A percentile compares a stretch with the other conserved stretches of the same genome.
phyloP scores from a whole-genome alignment of 2,329 filamentous ascomycete genomes.

The Endoconidiophora laricicola region DNA sequence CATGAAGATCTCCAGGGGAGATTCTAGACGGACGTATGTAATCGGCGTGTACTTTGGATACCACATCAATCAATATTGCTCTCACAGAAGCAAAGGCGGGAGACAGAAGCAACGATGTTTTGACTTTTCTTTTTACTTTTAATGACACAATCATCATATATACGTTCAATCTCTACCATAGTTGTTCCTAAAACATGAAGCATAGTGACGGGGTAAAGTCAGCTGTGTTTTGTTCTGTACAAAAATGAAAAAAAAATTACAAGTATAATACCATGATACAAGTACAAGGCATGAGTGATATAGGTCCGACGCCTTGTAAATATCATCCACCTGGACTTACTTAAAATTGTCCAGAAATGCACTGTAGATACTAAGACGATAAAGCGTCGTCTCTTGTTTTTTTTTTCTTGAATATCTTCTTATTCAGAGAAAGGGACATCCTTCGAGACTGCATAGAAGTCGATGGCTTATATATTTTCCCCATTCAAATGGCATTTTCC shows the following conservation, averaged over 20 bases:
- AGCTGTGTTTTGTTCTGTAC: not conserved
- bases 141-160: not conserved
- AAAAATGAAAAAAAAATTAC: slow-evolving; percentile 6
- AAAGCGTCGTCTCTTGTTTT: not conserved
- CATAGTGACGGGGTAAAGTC: not conserved
- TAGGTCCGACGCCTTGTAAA: not conserved
- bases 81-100: too few species aligned
- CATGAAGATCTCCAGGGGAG: too few species aligned
- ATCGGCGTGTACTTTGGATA: too few species aligned
- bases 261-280: slow-evolving; percentile 12
- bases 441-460: too few species aligned
- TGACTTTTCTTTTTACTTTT: too few species aligned
- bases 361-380: not conserved
- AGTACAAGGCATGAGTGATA: slow-evolving; percentile 12
- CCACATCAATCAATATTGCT: too few species aligned
- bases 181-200: not conserved
- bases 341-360: not conserved
- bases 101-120: too few species aligned
- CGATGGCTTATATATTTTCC: too few species aligned
- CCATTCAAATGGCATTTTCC: too few species aligned
- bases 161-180: not conserved
- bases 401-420: not conserved
- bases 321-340: too few species aligned
- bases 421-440: too few species aligned
- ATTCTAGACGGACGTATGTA: too few species aligned